Evolutionary conservation across 1,284 basidiomycete genomes (phyloP).

Genomic region (Thelephora terrestris): DNA sequence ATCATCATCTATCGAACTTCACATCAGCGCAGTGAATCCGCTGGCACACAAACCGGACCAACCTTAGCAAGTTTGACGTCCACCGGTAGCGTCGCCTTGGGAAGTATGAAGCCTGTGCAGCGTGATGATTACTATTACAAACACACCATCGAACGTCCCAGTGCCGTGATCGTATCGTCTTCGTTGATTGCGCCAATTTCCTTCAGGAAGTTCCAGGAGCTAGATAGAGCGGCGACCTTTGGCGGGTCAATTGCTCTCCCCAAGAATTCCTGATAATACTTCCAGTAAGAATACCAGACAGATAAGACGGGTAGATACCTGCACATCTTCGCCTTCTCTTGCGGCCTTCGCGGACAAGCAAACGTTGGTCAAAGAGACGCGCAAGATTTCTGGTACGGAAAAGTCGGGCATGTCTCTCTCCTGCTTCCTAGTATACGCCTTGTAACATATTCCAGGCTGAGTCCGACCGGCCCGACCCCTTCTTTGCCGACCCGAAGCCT

Average conservation of each 20-base stretch:
- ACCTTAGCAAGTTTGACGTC: constrained; percentile 88
- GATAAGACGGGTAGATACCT: constrained; percentile 31
- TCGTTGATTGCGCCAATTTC: constrained; percentile 72
- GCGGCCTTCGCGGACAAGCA: constrained; percentile 79
- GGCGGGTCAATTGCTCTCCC: constrained; percentile 81
- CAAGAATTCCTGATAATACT: constrained; percentile 40
- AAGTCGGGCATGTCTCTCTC: constrained; percentile 64
- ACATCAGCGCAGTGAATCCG: neutral
- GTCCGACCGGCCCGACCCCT: constrained; percentile 88
- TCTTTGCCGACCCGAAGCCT: constrained; percentile 77
- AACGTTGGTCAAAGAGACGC: constrained; percentile 83
- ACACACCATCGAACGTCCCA: constrained; percentile 74
- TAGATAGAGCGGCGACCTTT: constrained; percentile 64
- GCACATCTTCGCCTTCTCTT: constrained; percentile 71
- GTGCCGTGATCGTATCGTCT: constrained; percentile 62
- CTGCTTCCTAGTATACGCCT: constrained; percentile 74
- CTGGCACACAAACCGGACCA: neutral
- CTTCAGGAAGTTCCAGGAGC: constrained; percentile 65
- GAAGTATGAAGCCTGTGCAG: neutral
- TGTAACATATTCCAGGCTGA: constrained; percentile 74
- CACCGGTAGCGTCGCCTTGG: constrained; percentile 71
- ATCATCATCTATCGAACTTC: constrained; percentile 62
- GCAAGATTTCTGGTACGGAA: constrained; percentile 80
- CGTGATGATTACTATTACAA: neutral
- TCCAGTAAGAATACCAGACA: constrained; percentile 3